A percentile compares a stretch with the other conserved stretches of the same genome.
Conservation (phyloP, 495 filamentous ascomycete species). For the Aspergillus carlsbadensis region DNA sequence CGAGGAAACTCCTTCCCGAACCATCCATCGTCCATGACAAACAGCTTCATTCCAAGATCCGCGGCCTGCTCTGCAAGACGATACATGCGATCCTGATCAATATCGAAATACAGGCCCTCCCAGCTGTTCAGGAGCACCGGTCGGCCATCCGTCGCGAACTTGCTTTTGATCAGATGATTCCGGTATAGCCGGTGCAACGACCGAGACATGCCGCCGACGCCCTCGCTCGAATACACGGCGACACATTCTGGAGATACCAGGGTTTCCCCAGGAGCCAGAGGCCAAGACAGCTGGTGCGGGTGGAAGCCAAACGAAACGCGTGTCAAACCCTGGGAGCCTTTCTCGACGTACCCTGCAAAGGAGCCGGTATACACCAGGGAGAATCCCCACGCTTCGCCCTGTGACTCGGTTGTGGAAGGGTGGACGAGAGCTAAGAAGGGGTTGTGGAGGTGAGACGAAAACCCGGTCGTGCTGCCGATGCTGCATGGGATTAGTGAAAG, state of each 20-base stretch:
- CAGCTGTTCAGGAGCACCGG: slow-evolving; percentile 56
- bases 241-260: slow-evolving; percentile 54
- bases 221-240: slow-evolving; percentile 50
- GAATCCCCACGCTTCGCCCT: slow-evolving; percentile 54
- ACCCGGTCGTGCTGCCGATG: slow-evolving; percentile 51
- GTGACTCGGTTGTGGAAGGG: slow-evolving; percentile 50
- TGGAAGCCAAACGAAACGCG: slow-evolving; percentile 52
- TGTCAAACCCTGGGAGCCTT: slow-evolving; percentile 53
- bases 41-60: slow-evolving; percentile 48
- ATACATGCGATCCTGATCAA: slow-evolving; percentile 48
- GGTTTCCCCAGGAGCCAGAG: slow-evolving; percentile 42
- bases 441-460: slow-evolving; percentile 55
- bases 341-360: slow-evolving; percentile 51
- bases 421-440: slow-evolving; percentile 52
- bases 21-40: slow-evolving; percentile 60
- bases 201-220: slow-evolving; percentile 54
- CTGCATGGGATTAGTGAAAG: slow-evolving; percentile 17
- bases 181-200: slow-evolving; percentile 53
- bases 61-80: slow-evolving; percentile 49
- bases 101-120: slow-evolving; percentile 39
- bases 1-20: slow-evolving; percentile 56
- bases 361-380: slow-evolving; percentile 55
- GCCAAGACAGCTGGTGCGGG: slow-evolving; percentile 49
- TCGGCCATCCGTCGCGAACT: slow-evolving; percentile 45
- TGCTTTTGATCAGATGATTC: slow-evolving; percentile 53